Base-by-base conservation (phyloP, 2,329 filamentous ascomycete species). In the Periconia sp. region DNA sequence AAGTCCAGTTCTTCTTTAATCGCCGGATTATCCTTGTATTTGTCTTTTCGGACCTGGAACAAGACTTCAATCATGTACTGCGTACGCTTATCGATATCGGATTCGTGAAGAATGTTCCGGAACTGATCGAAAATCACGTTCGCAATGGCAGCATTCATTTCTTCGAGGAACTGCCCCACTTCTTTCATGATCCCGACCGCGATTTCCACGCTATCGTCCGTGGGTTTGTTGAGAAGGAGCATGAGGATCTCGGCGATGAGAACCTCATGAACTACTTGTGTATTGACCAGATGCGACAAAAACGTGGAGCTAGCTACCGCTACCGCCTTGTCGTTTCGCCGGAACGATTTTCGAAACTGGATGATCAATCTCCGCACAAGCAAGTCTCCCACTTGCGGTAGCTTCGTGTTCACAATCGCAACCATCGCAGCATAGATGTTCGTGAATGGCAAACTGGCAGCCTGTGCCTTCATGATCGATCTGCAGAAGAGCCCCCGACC, bases 31-130 rank as follows among this genome's bases (percentile, higher is more conserved):
- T 97, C 92, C 78, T 96, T 96, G 81, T 96, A 99, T 66, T 89
- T 89, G 76, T 97, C 93, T 76, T 97, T 96, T 59, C 94, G 85
- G 52, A 97, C 89, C 77, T 99, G 92, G 73, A 99, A 99, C 42
- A 99, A 78, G 6, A 97, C 94, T 74, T 99, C 94, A 53, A 99
- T 93, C 90, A 96, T 96, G 76, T 97, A 99, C 76, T 99, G 94
- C n/a, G 93, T 92, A 60, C 94, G 85, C 81, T 96, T 97, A 71
- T 97, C 93, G 72, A 99, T 96, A 69, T 94, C 92, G 43, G 92
- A 92, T 74, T 99, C 94, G 77, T 99, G 93, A 9, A 99, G 79
- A 59, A 97, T 97, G 64, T 89, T 93, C 64, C 94, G 82, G 79
- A 99, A 96, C 73, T 96, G 92, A 68, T 99, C 94, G 69, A 96